Evolutionary conservation across 768 basidiomycete genomes (phyloP), one percentile per base, ranked within the genome.

Genomic region (Tricholoma sp.): DNA sequence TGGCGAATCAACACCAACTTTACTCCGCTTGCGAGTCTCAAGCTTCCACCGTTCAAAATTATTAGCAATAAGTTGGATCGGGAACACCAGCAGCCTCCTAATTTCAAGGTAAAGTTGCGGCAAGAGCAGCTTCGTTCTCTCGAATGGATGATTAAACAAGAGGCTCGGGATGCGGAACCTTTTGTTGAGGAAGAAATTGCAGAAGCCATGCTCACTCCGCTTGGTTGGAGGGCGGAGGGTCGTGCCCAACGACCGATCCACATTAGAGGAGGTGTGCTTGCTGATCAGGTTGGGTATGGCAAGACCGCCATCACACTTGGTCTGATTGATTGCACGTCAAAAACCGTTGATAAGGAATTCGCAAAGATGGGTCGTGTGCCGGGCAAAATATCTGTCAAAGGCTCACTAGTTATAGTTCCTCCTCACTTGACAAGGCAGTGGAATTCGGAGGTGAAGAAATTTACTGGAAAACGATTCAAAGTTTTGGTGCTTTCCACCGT

Each of bases 211-310:
- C 76, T 95, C 3, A 87, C 85, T 57, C 85, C 92, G 52, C 74
- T 97, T 11, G 91, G 92, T 6, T 98, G 95, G 95, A 80, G 93
- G 61, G 92, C 91, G n/a, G 94, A 97, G 70, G 94, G 90, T 39
- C 86, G 91, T 41, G 94, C 90, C 3, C 84, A 89, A 61, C 74
- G 94, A 33, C 82, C 87, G 0, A 80, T 91, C 52, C 79, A 72
- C 57, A 73, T 97, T 41, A 80, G 90, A 54, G 94, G 95, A 15
- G 94, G 95, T 10, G 94, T 97, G 49, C 82, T 97, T 45, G 94
- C 94, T 11, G 95, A 98, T 64, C 89, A 95, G 73, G 95, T 98
- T 58, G 95, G 95, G 51, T 98, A 98, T 65, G 95, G 95, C 15
- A 98, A 98, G 74, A 98, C 95, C 0, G 94, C 94, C 18, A 95